phyloP scores from a whole-genome alignment of 179 eudicot species.

The Beta macrorhiza region DNA sequence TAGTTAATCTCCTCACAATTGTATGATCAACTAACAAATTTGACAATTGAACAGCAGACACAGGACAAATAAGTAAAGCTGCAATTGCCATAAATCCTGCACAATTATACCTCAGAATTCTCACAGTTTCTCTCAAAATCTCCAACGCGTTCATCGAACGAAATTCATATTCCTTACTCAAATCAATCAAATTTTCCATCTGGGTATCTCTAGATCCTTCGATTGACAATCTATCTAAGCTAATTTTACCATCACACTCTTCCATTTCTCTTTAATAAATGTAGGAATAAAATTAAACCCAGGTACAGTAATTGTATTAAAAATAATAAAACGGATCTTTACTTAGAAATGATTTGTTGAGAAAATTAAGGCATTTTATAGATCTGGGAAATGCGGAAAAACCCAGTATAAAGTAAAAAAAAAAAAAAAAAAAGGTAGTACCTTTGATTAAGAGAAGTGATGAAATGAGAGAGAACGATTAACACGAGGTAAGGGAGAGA shows the following conservation, averaged over 20 bases:
- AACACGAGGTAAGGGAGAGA: background rate
- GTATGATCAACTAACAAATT: conserved; percentile 70
- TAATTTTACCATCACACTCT: conserved; percentile 21
- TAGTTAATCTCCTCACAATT: conserved; percentile 54
- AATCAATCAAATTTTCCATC: conserved; percentile 26
- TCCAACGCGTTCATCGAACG: conserved; percentile 67
- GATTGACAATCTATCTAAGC: conserved; percentile 18
- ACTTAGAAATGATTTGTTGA: background rate
- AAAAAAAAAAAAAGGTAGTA: conserved; percentile 5
- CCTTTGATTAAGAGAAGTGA: background rate
- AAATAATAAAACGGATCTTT: conserved; percentile 16
- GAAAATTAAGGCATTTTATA: background rate
- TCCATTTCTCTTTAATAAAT: conserved; percentile 23
- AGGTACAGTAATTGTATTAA: background rate
- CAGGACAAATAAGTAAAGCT: conserved; percentile 74
- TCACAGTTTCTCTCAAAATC: conserved; percentile 73
- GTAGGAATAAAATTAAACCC: background rate
- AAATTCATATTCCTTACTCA: conserved; percentile 42
- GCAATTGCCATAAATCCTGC: conserved; percentile 63
- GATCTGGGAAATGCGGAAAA: conserved; percentile 10
- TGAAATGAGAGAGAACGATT: background rate
- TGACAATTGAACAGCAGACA: conserved; percentile 67
- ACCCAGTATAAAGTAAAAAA: background rate
- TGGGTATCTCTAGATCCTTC: conserved; percentile 31
- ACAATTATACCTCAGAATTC: conserved; percentile 69